Base-by-base conservation (phyloP, 768 basidiomycete genomes). In the Lentinula sp. region DNA sequence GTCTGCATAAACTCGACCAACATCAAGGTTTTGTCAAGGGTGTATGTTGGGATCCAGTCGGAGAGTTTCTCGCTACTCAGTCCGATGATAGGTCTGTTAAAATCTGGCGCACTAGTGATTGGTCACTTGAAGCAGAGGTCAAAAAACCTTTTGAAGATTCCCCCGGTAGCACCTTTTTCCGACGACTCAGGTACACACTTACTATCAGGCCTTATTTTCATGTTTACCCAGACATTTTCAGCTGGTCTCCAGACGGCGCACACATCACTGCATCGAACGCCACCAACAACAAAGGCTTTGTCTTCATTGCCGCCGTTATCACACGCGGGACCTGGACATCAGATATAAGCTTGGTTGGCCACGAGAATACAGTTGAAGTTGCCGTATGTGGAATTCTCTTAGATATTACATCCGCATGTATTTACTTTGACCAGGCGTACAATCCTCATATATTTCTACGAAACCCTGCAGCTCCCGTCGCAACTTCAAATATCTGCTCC, bases 161-260 rank as follows among this genome's bases (percentile, higher is more conserved):
- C 0, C 96, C 97, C 0, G 91, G 92, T 16, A 93, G 91, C 66
- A 97, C 96, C 1, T 97, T 95, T 79, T 95, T 97, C 74, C 81
- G 93, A 58, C 79, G 95, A 62, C 78, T 97, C 23, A 95, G 93
- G 93, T 91, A 61, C 9, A 73, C 51, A 60, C 16, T 32, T 18
- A 8, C 34, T 37, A 59, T 28, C 56, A 21, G 18, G 21, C 3
- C 34, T 16, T 53, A 15, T 53, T 11, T 5, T 35, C 54, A 37
- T 21, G 37, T 55, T 11, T 23, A 55, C 23, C 40, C 10, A 43
- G 53, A 40, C n/a, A 34, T 18, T 10, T 63, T 6, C 63, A 97
- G 95, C 67, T 99, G 97, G 97, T 98, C 95, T 0, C 97, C 97
- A 2, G 97, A 98, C 69, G 97, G 97, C n/a, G 92, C 96, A 2